Base-by-base conservation (phyloP, 2,329 filamentous ascomycete species). In the Tetracladium maxilliforme region DNA sequence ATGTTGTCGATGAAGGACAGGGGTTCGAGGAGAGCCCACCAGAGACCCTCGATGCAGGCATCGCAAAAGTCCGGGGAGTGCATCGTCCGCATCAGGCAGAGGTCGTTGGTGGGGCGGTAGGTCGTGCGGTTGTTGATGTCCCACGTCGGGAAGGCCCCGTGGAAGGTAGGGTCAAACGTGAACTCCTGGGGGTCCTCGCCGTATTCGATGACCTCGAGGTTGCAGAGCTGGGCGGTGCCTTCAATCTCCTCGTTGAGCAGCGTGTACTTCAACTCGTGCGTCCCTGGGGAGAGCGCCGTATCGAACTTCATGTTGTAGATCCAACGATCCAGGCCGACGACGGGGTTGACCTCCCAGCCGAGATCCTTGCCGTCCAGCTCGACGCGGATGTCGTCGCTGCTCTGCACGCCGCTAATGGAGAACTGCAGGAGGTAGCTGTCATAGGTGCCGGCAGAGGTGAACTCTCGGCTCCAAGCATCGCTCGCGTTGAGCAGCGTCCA, bases 21-120 rank as follows among this genome's bases (percentile, higher is more conserved):
- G 4, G 30, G 26, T 5, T 27, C 19, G 7, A 45, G 39, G 11
- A 45, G 41, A 6, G 38, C 36, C 8, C 39, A 30, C 42, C 42
- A 45, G 4, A 45, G 29, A 10, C 42, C 42, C 23, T 45, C 42
- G 13, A 43, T 38, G 23, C 42, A 45, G 16, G 40, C 41, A 21
- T 33, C 23, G 32, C 42, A 45, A 24, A 44, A 45, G 28, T 44
- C 28, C 3, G 30, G 31, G 3, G 40, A 39, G 29, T 44, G 42
- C 23, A 40, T 41, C 18, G 33, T 30, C 6, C 41, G 37, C 42
- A 44, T 44, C 6, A 42, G 30, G 27, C 42, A 44, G 14, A 34
- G 29, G 16, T 43, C 35, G 23, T 45, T 44, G 3, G 42, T 45
- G 1, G 42, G 41, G 21, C 42, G 39, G 28, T 43, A 45, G n/a